Conservation (phyloP, 2,329 filamentous ascomycete species). For the Hymenoscyphus infarciens region DNA sequence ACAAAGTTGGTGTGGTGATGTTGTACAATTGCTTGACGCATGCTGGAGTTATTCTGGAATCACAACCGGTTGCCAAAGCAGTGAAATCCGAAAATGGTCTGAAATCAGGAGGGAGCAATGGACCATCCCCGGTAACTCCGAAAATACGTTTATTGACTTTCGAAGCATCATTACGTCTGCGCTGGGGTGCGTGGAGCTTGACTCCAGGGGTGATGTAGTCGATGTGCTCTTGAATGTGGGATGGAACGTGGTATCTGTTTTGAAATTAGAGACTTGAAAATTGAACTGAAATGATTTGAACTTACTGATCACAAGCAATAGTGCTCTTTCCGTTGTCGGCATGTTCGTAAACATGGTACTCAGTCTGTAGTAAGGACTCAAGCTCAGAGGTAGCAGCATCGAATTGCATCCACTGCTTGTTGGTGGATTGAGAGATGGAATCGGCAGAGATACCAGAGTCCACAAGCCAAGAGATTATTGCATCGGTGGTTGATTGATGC, state of each 20-base stretch:
- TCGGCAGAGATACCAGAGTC: slow-evolving; percentile 47
- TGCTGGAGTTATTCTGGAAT: slow-evolving; percentile 38
- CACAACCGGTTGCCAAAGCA: slow-evolving; percentile 25
- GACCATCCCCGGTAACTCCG: slow-evolving; percentile 16
- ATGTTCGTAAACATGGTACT: slow-evolving; percentile 41
- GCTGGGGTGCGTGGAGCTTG: slow-evolving; percentile 42
- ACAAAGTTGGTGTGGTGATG: slow-evolving; percentile 15
- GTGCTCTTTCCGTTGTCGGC: slow-evolving; percentile 47
- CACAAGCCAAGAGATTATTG: slow-evolving; percentile 50
- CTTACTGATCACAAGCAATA: slow-evolving; percentile 27
- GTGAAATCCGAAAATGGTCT: slow-evolving; percentile 14
- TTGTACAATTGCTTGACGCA: slow-evolving; percentile 43
- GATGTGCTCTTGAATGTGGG: slow-evolving; percentile 28
- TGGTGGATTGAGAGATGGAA: slow-evolving; percentile 45
- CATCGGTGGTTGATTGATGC: slow-evolving; percentile 43
- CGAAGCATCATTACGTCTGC: slow-evolving; percentile 30
- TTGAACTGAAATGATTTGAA: neutral
- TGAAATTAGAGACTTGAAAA: neutral
- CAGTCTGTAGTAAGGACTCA: slow-evolving; percentile 50
- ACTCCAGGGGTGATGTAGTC: slow-evolving; percentile 34
- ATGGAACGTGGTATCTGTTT: slow-evolving; percentile 29
- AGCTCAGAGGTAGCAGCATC: slow-evolving; percentile 37
- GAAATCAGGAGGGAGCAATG: slow-evolving; percentile 7
- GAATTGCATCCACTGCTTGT: slow-evolving; percentile 33
- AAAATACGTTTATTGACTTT: slow-evolving; percentile 21